Conservation (phyloP, 148 eudicot species). For the Fallopia convolvulus region DNA sequence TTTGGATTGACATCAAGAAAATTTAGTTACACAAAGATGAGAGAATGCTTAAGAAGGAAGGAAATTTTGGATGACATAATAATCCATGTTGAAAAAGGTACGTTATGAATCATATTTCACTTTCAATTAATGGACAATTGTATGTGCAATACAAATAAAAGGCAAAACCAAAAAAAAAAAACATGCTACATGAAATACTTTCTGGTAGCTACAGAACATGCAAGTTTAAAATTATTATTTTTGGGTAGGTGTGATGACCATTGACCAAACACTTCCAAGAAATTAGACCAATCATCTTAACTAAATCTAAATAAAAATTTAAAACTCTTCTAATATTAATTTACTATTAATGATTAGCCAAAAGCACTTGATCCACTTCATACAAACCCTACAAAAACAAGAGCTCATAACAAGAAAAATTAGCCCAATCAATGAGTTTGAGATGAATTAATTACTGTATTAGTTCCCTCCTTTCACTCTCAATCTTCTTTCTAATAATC, state of each 20-base stretch:
- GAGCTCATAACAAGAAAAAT: not conserved
- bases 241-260: not conserved
- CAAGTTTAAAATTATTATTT: not conserved
- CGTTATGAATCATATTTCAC: not conserved
- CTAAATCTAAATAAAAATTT: not conserved
- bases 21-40: not conserved
- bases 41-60: conserved; percentile 8
- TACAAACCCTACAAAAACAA: not conserved
- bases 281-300: not conserved
- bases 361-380: not conserved
- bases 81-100: conserved; percentile 2
- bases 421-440: not conserved
- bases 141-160: not conserved
- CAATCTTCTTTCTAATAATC: not conserved
- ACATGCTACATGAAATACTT: not conserved
- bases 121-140: conserved; percentile 11
- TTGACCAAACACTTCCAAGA: conserved; percentile 7
- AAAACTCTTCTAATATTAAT: not conserved
- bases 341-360: not conserved
- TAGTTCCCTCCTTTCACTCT: not conserved
- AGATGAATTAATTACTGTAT: not conserved
- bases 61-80: conserved; percentile 10
- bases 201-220: not conserved
- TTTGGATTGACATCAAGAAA: not conserved
- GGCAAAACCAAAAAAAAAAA: not conserved